phyloP scores from a whole-genome alignment of 2,329 filamentous ascomycete genomes.

The Lasiodiplodia gonubiensis region DNA sequence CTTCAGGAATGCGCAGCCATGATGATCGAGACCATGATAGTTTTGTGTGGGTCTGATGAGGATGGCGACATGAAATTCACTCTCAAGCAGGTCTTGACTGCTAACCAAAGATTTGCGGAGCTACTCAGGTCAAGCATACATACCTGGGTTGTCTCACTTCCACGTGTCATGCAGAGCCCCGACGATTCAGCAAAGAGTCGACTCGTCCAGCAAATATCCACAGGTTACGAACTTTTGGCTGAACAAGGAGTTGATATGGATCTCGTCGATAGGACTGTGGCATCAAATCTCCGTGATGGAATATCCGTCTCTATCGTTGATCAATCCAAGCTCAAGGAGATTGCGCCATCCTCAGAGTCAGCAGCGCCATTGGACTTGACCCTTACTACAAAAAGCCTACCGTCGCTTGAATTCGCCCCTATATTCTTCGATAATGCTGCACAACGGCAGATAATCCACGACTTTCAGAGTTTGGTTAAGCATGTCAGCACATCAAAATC shows the following conservation, averaged over 20 bases:
- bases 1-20: constrained; percentile 72
- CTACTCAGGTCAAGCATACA: constrained; percentile 74
- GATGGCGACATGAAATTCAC: constrained; percentile 50
- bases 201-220: constrained; percentile 76
- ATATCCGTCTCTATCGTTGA: constrained; percentile 58
- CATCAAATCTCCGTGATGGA: constrained; percentile 75
- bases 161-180: constrained; percentile 80
- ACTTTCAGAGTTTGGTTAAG: constrained; percentile 65
- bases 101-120: constrained; percentile 67
- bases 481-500: constrained; percentile 57
- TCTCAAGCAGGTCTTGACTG: constrained; percentile 66
- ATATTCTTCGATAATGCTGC: constrained; percentile 65
- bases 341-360: not conserved
- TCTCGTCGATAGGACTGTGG: constrained; percentile 70
- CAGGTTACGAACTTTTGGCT: constrained; percentile 70
- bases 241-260: constrained; percentile 68
- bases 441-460: constrained; percentile 67
- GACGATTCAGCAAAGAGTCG: constrained; percentile 79
- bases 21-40: constrained; percentile 80
- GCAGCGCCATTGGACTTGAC: constrained; percentile 3
- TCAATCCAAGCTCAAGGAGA: constrained; percentile 19
- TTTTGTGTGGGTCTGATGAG: constrained; percentile 60
- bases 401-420: constrained; percentile 58
- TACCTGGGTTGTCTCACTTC: constrained; percentile 80
- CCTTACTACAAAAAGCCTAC: not conserved